Base-by-base conservation (phyloP, 768 basidiomycete genomes). In the Boletus rubroflammeus region DNA sequence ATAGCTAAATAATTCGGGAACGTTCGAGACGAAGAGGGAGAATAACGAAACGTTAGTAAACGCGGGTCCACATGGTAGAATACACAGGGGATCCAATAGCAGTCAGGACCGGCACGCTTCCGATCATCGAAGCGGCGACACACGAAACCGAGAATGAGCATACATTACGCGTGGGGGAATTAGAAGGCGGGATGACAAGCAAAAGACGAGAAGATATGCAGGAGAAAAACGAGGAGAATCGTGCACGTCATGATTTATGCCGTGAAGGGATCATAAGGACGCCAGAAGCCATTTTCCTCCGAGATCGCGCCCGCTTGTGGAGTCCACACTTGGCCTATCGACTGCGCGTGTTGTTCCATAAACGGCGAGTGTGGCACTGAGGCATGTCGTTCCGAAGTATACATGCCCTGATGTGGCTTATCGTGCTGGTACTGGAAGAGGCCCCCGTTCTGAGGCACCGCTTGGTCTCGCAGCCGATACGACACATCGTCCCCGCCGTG, bases 201-300 rank as follows among this genome's bases (percentile, higher is more conserved):
- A 25, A 26, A 15, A 17, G 23, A 49, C 34, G 38, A 38, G 25
- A 40, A 38, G 49, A 48, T 21, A 46, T 25, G 31, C 19, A 17
- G 36, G 46, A 42, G 19, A 39, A 38, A 34, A 35, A 31, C 17
- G 10, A 34, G 32, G 2, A 32, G 25, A 40, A 45, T 51, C 48
- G 13, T 41, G 42, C n/a, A 21, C 6, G 29, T 55, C 45, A 21
- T 53, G 40, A 55, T 10, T 56, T 53, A 68, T 45, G 60, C 31
- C 50, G 65, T 47, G 47, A 65, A 69, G 9, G 55, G 56, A 13
- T 67, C 65, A 50, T 65, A 68, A 35, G 64, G 9, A 35, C 59
- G 67, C 67, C 67, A 68, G 44, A 62, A 69, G 25, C 55, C 44
- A 31, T 17, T 35, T 28, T 60, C 63, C 19, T 67, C 63, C 14